These are phyloP conservation scores for Pichiaceae sp. DNA, from an alignment of 1,139 yeast species.

Conservation along the genomic window DNA sequence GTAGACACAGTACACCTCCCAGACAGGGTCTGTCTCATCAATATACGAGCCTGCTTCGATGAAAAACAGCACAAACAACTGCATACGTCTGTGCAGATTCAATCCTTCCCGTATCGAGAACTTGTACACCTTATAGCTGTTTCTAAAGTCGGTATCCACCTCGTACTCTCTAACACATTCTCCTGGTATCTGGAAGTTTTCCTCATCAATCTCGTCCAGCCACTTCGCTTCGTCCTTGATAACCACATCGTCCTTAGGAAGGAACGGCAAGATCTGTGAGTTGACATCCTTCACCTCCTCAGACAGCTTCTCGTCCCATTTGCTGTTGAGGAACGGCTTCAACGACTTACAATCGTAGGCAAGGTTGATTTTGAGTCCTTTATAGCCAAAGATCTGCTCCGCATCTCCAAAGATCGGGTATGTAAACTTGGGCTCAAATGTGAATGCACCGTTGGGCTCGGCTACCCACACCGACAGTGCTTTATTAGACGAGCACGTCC, in stretches of 20 bases:
- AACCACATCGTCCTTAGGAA: conserved; percentile 52
- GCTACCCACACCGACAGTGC: conserved; percentile 47
- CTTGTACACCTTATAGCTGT: conserved; percentile 27
- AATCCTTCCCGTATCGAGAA: conserved; percentile 34
- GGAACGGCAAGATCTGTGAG: conserved; percentile 41
- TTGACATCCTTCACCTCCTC: conserved; percentile 44
- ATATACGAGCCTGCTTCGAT: conserved; percentile 94
- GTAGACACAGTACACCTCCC: conserved; percentile 57
- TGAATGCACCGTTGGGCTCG: conserved; percentile 47
- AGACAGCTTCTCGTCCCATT: conserved; percentile 43
- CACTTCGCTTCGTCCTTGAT: conserved; percentile 58
- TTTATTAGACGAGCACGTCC: conserved; percentile 66
- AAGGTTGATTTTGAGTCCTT: conserved; percentile 49
- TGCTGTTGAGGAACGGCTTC: conserved; percentile 48
- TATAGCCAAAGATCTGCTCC: conserved; percentile 82
- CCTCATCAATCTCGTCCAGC: conserved; percentile 47
- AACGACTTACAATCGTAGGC: conserved; percentile 49
- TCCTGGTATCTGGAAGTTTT: conserved; percentile 44
- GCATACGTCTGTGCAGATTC: conserved; percentile 62
- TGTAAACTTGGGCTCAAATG: conserved; percentile 70
- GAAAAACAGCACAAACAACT: conserved; percentile 69
- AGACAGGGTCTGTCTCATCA: conserved; percentile 62
- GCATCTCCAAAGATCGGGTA: conserved; percentile 91
- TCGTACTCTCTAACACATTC: conserved; percentile 30
- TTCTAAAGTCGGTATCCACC: conserved; percentile 18